Conservation (phyloP, 1,139 yeast species). For the Yamadazyma trypodendri region DNA sequence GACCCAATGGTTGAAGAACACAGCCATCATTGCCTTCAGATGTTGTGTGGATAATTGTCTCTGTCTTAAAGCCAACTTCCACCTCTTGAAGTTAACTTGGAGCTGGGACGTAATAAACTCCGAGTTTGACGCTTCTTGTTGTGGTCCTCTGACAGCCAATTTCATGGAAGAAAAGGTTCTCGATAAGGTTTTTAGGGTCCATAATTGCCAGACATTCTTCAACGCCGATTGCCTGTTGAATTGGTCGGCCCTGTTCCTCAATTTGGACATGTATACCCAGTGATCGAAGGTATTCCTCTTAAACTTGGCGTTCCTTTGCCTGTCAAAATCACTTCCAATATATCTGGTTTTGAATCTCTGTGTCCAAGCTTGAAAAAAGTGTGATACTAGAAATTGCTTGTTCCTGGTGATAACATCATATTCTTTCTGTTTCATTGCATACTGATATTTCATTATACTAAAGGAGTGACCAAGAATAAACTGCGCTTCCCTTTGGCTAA, state of each 20-base stretch:
- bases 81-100: slow-evolving; percentile 6
- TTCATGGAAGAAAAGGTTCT: neutral
- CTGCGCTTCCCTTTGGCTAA: slow-evolving; percentile 7
- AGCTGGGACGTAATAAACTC: slow-evolving; percentile 1
- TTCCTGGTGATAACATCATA: slow-evolving; percentile 3
- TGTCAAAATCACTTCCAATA: slow-evolving; percentile 7
- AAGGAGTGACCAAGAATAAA: slow-evolving; percentile 8
- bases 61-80: slow-evolving; percentile 6
- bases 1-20: slow-evolving; percentile 2
- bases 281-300: slow-evolving; percentile 11
- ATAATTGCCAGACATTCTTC: neutral
- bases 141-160: neutral
- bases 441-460: slow-evolving; percentile 4
- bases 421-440: slow-evolving; percentile 2
- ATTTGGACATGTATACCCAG: slow-evolving; percentile 14
- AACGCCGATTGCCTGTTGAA: neutral
- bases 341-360: slow-evolving; percentile 4
- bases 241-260: slow-evolving; percentile 2
- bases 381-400: slow-evolving; percentile 2
- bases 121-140: neutral
- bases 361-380: slow-evolving; percentile 16
- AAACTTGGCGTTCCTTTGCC: slow-evolving; percentile 3
- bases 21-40: neutral
- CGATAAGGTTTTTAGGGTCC: slow-evolving; percentile 8
- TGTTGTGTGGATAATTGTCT: neutral